Evolutionary conservation across 2,329 filamentous ascomycete species (phyloP), one percentile per base, ranked within the genome.

Genomic region (Fusarium luffae): DNA sequence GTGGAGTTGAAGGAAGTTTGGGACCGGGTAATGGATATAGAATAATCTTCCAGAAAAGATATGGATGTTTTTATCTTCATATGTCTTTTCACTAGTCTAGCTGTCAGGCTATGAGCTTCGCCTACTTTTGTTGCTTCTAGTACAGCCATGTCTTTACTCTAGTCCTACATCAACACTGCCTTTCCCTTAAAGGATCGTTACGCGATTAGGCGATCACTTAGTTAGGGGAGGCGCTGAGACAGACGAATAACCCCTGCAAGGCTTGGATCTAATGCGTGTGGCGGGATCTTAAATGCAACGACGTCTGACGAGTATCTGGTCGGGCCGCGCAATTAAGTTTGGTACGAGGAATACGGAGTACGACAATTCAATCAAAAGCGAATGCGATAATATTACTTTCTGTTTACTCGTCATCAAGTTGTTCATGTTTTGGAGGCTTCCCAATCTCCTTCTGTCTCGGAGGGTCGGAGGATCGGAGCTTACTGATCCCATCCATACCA

Each of bases 271-370:
- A 55, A 55, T 49, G 50, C 40, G 34, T 37, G 43, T 50, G 16
- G 50, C 47, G 28, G 44, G 14, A 42, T 64, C 44, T 63, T 56
- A 58, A 51, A 48, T 63, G 34, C 21, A 41, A 63, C 42, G 23
- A 63, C 30, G 10, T 30, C 42, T 47, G 40, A 48, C 30, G 37
- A 40, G 18, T 42, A n/a, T 32, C 43, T 60, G 41, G 28, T 28
- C 37, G 51, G 52, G 30, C 59, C 37, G 50, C 32, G 19, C 19
- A 46, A 64, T 64, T 64, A 32, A 47, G 40, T 58, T 64, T 64
- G 10, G 44, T 60, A 28, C 23, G 42, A 28, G 43, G 44, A 41
- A 63, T 64, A 64, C 59, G 59, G 59, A 27, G 30, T 63, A 63
- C 58, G 60, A 63, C 37, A 60, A 47, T 30, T 27, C 16, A 19